phyloP scores from a whole-genome alignment of 148 eudicot genomes.

The Chenopodium berlandieri region DNA sequence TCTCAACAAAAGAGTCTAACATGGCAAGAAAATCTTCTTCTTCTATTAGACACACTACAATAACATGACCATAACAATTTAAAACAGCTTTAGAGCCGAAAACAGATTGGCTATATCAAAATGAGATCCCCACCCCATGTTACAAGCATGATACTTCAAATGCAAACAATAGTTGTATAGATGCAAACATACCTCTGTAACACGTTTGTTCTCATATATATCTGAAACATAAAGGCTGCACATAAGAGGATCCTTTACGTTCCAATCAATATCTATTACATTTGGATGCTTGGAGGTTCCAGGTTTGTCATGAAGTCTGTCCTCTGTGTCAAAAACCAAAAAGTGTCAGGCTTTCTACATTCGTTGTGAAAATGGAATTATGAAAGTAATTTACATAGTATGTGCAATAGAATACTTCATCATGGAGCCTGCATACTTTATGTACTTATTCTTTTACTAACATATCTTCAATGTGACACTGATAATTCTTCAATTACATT shows the following conservation, averaged over 20 bases:
- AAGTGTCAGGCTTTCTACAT: background rate
- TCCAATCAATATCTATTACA: slow-evolving; percentile 65
- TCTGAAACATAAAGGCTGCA: slow-evolving; percentile 74
- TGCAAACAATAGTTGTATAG: background rate
- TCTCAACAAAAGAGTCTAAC: background rate
- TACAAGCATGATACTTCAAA: background rate
- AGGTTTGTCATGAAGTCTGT: slow-evolving; percentile 26
- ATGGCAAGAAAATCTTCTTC: too few relatives aligned
- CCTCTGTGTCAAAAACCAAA: slow-evolving; percentile 39
- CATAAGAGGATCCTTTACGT: slow-evolving; percentile 72
- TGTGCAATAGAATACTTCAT: background rate
- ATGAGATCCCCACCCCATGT: too few relatives aligned
- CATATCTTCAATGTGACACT: background rate
- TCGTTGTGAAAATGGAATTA: background rate
- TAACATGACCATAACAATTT: background rate
- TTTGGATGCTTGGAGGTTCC: slow-evolving; percentile 37
- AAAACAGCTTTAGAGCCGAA: background rate
- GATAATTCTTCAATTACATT: background rate
- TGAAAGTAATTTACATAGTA: background rate
- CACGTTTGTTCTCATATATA: slow-evolving; percentile 49
- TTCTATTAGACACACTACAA: background rate
- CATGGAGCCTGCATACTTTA: background rate
- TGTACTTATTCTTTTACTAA: background rate
- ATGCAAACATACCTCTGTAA: slow-evolving; percentile 56
- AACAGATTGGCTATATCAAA: background rate